These are phyloP conservation scores for Hemisphaericaspora xylofermentans DNA, from an alignment of 1,139 yeast genomes.

Conservation along the genomic window DNA sequence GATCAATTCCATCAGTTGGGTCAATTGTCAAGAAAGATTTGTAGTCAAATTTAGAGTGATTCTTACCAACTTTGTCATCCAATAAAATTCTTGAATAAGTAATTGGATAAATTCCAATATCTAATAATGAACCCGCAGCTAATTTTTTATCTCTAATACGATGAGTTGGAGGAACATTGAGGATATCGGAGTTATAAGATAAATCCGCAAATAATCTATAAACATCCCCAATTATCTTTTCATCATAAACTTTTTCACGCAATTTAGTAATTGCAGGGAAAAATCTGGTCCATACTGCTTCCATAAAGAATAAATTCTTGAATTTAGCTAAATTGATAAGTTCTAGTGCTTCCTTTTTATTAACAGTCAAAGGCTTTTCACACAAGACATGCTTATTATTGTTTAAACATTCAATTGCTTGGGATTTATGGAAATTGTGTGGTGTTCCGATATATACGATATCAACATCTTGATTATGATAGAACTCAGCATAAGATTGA, in stretches of 20 bases:
- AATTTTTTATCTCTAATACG: constrained; percentile 44
- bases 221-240: constrained; percentile 48
- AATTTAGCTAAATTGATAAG: constrained; percentile 45
- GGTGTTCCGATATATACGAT: constrained; percentile 62
- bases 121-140: constrained; percentile 64
- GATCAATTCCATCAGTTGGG: constrained; percentile 34
- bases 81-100: constrained; percentile 47
- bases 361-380: constrained; percentile 63
- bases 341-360: constrained; percentile 44
- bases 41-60: constrained; percentile 27
- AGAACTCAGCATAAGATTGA: constrained; percentile 35
- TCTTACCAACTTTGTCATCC: constrained; percentile 30
- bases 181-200: constrained; percentile 32
- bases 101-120: constrained; percentile 57
- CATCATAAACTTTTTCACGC: constrained; percentile 40
- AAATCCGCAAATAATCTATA: constrained; percentile 42
- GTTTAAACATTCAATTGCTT: constrained; percentile 47
- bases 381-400: constrained; percentile 56
- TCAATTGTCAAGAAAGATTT: constrained; percentile 35
- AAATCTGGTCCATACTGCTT: constrained; percentile 66
- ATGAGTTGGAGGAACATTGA: constrained; percentile 22
- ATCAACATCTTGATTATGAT: constrained; percentile 45
- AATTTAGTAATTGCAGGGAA: constrained; percentile 50
- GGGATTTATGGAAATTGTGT: constrained; percentile 53
- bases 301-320: constrained; percentile 54